These are phyloP conservation scores for Leucocoprinus sp. DNA, from an alignment of 768 basidiomycete species.

Conservation along the genomic window DNA sequence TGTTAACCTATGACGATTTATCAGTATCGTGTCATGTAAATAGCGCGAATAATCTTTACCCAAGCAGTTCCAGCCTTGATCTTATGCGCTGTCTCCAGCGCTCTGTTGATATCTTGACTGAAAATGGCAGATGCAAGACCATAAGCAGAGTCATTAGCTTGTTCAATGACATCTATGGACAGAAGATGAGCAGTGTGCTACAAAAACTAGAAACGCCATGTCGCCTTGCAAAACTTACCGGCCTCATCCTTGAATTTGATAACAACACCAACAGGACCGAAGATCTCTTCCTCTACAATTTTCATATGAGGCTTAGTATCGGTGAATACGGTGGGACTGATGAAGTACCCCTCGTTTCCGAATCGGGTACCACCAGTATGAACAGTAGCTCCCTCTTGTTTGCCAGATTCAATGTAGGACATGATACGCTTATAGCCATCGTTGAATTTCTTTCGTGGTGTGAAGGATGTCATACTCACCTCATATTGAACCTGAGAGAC, in stretches of 20 bases:
- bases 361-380: constrained; percentile 58
- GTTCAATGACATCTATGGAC: constrained; percentile 34
- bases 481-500: constrained; percentile 70
- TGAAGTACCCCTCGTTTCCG: constrained; percentile 47
- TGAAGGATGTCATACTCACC: constrained; percentile 30
- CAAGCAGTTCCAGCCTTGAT: constrained; percentile 63
- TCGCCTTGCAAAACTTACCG: constrained; percentile 10
- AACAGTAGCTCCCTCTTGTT: constrained; percentile 60
- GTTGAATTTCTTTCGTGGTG: too few relatives aligned
- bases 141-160: constrained; percentile 73
- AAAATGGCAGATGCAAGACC: constrained; percentile 78
- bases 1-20: constrained; percentile 36
- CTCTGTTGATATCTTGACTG: constrained; percentile 58
- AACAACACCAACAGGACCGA: constrained; percentile 73
- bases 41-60: constrained; percentile 24
- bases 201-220: not conserved
- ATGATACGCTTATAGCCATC: constrained; percentile 45
- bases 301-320: constrained; percentile 61
- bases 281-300: constrained; percentile 71
- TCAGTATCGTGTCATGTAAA: constrained; percentile 12
- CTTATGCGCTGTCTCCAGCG: constrained; percentile 52
- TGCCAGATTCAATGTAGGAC: constrained; percentile 72
- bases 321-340: constrained; percentile 71
- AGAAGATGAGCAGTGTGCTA: not conserved
- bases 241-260: constrained; percentile 68